Conservation (phyloP, 495 filamentous ascomycete species). For the Neurospora discreta region DNA sequence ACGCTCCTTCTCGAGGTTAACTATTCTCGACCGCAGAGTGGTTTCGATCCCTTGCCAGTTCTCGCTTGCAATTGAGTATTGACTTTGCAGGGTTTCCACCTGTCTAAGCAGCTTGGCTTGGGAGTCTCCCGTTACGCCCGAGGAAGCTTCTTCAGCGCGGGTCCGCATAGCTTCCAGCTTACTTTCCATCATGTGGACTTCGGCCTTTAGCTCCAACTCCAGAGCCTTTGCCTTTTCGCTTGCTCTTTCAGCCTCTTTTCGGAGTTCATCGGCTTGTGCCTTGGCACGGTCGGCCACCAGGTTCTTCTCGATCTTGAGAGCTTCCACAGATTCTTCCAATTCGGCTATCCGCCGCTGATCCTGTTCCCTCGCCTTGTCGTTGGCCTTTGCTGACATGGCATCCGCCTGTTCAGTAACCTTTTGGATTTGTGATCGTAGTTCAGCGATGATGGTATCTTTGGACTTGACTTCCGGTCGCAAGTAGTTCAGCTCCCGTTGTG, state of each 20-base stretch:
- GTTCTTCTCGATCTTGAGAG: conserved; percentile 64
- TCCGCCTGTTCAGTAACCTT: conserved; percentile 56
- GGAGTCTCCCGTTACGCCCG: conserved; percentile 67
- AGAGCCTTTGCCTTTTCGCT: conserved; percentile 55
- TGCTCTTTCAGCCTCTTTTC: conserved; percentile 62
- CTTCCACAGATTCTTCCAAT: conserved; percentile 62
- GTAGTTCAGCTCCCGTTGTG: conserved; percentile 57
- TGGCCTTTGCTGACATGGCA: conserved; percentile 53
- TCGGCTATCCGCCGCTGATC: conserved; percentile 56
- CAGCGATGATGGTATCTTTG: conserved; percentile 52
- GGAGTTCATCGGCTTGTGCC: conserved; percentile 56
- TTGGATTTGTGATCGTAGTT: conserved; percentile 59
- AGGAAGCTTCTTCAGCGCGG: conserved; percentile 81
- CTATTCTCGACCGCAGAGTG: conserved; percentile 61
- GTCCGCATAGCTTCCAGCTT: conserved; percentile 81
- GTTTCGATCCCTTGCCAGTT: conserved; percentile 97
- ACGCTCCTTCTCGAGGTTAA: conserved; percentile 73
- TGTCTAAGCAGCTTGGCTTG: conserved; percentile 87
- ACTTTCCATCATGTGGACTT: conserved; percentile 75
- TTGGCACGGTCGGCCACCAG: conserved; percentile 57
- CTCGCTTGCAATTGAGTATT: conserved; percentile 86
- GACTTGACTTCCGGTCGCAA: conserved; percentile 54
- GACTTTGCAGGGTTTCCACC: conserved; percentile 89
- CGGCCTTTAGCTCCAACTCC: conserved; percentile 72
- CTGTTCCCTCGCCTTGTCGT: conserved; percentile 54